Base-by-base conservation (phyloP, 108 stramenopile genomes). In the Nitzschia putrida region DNA sequence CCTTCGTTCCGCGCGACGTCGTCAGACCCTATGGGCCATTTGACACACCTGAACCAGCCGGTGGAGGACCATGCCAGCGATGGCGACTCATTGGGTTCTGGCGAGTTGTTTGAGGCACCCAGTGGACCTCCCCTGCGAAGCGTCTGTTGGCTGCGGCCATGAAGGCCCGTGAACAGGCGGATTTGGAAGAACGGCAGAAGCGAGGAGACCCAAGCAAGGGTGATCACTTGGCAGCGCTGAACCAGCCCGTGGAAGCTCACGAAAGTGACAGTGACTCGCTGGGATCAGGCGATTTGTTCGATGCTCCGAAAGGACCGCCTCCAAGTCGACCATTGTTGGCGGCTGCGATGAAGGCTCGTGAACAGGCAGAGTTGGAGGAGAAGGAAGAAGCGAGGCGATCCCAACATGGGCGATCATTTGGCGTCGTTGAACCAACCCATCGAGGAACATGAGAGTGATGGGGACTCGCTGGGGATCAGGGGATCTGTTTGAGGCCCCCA, bases 241-340 rank as follows among this genome's bases (percentile, higher is more conserved):
- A 63, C 21, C 61, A 63, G 20, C 61, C 61, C 20, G 24, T 20
- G 13, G 41, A 63, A 42, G 43, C n/a, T 16, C 41, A 63, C 23
- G 61, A 63, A 9, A 58, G 24, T 58, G 61, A 63, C 23, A 23
- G 42, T 9, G 43, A 42, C 41, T 63, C 61, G 18, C 25, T 63
- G 40, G 61, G 43, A 8, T 45, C 18, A 8, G 43, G 43, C 14
- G 61, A 63, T 9, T 63, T 63, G 61, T 66, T 66, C 34, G 65
- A 66, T 53, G 65, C 65, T 34, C 65, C 65, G 5, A 66, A 66
- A 51, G 61, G 44, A 39, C 65, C 65, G 7, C 21, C 21, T 29
- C 49, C 51, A 12, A 11, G 12, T 23, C 51, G 53, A 24, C 65
- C 65, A n/a, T 24, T 66, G 65, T 25, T 66, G 25, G 51, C 65